Percentiles rank a stretch among this genome's conserved stretches.
Conservation (phyloP, 306 rosid genomes). For the Mucuna pruriens region DNA sequence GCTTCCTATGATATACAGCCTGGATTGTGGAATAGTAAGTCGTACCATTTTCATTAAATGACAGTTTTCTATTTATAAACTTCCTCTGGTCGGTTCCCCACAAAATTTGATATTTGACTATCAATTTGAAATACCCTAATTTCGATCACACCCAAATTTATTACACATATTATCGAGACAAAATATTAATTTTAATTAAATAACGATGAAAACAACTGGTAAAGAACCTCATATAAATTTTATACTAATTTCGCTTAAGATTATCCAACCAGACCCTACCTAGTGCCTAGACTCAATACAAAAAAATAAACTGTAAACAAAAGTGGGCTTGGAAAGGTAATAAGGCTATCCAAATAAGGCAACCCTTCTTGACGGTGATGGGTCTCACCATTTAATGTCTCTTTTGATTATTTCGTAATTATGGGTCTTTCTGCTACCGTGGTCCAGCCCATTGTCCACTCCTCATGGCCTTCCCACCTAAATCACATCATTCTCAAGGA, state of each 20-base stretch:
- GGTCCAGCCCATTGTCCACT: constrained; percentile 9
- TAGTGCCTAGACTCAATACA: not conserved
- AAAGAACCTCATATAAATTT: too few species aligned
- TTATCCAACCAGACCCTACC: not conserved
- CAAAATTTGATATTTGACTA: not conserved
- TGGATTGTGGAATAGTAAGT: too few species aligned
- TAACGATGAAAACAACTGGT: too few species aligned
- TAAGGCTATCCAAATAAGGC: not conserved
- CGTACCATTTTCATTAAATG: too few species aligned
- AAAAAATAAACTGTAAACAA: not conserved
- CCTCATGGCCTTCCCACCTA: too few species aligned
- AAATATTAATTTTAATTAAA: too few species aligned
- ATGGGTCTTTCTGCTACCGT: not conserved
- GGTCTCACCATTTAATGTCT: not conserved
- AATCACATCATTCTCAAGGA: too few species aligned
- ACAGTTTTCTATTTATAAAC: too few species aligned
- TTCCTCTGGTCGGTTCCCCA: too few species aligned
- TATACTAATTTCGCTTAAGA: not conserved
- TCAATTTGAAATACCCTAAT: not conserved
- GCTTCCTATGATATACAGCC: too few species aligned
- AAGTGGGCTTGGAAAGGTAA: not conserved
- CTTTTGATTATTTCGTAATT: not conserved
- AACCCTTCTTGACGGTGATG: not conserved
- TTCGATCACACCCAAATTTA: too few species aligned
- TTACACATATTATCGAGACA: too few species aligned